Evolutionary conservation across 2,329 filamentous ascomycete species (phyloP).

Genomic region (Pestalotiopsis sp.): DNA sequence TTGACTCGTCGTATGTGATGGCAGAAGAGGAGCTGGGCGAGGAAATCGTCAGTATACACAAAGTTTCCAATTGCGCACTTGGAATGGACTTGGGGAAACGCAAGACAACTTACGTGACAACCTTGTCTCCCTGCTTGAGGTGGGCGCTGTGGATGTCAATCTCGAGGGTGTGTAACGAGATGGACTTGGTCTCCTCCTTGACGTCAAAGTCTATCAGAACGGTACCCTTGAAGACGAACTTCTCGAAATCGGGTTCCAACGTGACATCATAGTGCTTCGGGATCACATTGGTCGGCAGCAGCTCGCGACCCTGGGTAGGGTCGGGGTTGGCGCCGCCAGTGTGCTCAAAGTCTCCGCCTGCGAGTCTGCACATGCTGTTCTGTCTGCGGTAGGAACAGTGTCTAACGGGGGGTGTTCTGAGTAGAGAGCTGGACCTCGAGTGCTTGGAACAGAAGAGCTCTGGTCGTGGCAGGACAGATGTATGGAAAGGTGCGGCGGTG

Average conservation of each 20-base stretch:
- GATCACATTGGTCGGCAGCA: constrained; percentile 89
- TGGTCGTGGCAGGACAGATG: neutral
- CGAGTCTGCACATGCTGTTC: constrained; percentile 72
- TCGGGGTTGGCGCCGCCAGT: constrained; percentile 61
- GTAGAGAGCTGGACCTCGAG: neutral
- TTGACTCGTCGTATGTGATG: constrained; percentile 75
- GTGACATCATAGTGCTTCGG: constrained; percentile 91
- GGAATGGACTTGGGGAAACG: neutral
- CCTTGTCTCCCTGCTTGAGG: constrained; percentile 62
- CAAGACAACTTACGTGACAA: constrained; percentile 43
- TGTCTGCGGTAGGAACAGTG: constrained; percentile 76
- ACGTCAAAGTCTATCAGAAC: constrained; percentile 89
- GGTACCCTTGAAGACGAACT: constrained; percentile 82
- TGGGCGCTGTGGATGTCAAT: constrained; percentile 79
- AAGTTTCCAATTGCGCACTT: neutral
- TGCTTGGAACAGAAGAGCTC: neutral
- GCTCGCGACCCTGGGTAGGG: constrained; percentile 65
- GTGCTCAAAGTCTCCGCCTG: constrained; percentile 55
- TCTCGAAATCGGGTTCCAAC: constrained; percentile 87
- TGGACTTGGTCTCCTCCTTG: constrained; percentile 76
- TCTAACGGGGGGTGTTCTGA: constrained; percentile 22
- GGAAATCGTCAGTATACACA: neutral
- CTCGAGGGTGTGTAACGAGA: constrained; percentile 87
- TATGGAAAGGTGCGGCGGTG: neutral
- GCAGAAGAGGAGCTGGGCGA: constrained; percentile 62